phyloP scores from a whole-genome alignment of 768 basidiomycete genomes.

The Lactarius trivialis region DNA sequence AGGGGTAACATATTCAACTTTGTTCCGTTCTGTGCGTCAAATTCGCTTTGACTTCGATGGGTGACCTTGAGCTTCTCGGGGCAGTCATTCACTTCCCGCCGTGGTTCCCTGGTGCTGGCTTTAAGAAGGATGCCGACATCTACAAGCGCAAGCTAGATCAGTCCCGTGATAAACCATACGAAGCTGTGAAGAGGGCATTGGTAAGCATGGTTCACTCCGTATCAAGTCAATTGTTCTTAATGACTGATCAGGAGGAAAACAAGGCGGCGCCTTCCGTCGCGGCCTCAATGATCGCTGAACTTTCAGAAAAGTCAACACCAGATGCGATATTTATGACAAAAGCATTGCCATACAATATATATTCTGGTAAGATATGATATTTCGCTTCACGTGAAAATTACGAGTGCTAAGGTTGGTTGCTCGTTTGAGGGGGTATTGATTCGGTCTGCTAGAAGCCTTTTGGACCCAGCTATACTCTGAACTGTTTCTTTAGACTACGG shows the following conservation, averaged over 20 bases:
- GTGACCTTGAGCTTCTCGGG: neutral
- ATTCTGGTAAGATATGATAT: neutral
- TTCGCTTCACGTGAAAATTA: neutral
- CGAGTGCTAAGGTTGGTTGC: neutral
- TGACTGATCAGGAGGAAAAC: neutral
- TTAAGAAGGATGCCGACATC: slow-evolving; percentile 23
- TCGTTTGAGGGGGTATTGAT: slow-evolving; percentile 10
- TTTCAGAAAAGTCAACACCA: neutral
- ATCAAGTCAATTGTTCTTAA: neutral
- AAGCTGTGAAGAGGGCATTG: slow-evolving; percentile 14
- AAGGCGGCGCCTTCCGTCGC: neutral
- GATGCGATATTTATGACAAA: slow-evolving; percentile 9
- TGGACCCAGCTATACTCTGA: neutral
- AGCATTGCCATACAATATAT: slow-evolving; percentile 1
- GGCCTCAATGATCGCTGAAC: neutral
- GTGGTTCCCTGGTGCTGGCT: slow-evolving; percentile 29
- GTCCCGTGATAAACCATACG: slow-evolving; percentile 23
- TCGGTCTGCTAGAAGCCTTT: neutral
- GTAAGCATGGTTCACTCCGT: slow-evolving; percentile 10
- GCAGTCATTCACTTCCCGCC: slow-evolving; percentile 26
- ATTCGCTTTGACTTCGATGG: neutral
- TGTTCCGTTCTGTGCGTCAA: slow-evolving; percentile 27
- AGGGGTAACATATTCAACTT: slow-evolving; percentile 43
- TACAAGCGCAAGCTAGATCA: slow-evolving; percentile 20
- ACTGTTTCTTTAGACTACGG: slow-evolving; percentile 12